phyloP scores from a whole-genome alignment of 1,284 basidiomycete species.

The Puccinia coronata region DNA sequence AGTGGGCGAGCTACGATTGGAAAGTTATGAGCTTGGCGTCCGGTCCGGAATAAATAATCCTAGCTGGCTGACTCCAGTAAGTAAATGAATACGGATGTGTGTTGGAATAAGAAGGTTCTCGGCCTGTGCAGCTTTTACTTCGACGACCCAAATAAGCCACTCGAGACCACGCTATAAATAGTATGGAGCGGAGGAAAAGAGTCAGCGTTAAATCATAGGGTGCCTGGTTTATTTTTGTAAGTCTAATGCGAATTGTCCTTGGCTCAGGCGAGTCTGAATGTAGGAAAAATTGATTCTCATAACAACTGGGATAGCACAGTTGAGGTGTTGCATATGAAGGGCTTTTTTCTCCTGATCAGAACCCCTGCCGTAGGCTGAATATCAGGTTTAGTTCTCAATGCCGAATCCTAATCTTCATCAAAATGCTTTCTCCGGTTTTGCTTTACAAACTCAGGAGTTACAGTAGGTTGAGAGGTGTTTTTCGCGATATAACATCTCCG shows the following conservation, averaged over 20 bases:
- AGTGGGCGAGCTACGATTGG: not conserved
- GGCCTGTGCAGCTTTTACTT: no score
- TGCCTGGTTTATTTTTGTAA: not conserved
- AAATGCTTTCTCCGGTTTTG: no score
- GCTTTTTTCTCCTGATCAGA: slow-evolving; percentile 1
- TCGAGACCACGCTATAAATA: not conserved
- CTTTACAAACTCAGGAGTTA: no score
- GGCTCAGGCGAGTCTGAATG: not conserved
- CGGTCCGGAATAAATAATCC: not conserved
- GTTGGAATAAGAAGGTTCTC: not conserved
- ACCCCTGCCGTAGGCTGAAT: not conserved
- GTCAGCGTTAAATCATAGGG: not conserved
- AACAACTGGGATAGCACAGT: not conserved
- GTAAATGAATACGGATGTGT: not conserved
- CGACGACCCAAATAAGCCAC: not conserved
- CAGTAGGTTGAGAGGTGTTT: not conserved
- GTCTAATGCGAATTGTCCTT: not conserved
- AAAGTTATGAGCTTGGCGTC: not conserved
- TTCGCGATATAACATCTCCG: no score
- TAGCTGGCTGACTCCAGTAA: not conserved
- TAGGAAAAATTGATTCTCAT: not conserved
- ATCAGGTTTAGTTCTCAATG: not conserved
- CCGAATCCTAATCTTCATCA: not conserved
- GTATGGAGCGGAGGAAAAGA: no score
- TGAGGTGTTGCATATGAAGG: not conserved